These are phyloP conservation scores for Sparassis latifolia DNA, from an alignment of 1,284 basidiomycete species.

Conservation along the genomic window DNA sequence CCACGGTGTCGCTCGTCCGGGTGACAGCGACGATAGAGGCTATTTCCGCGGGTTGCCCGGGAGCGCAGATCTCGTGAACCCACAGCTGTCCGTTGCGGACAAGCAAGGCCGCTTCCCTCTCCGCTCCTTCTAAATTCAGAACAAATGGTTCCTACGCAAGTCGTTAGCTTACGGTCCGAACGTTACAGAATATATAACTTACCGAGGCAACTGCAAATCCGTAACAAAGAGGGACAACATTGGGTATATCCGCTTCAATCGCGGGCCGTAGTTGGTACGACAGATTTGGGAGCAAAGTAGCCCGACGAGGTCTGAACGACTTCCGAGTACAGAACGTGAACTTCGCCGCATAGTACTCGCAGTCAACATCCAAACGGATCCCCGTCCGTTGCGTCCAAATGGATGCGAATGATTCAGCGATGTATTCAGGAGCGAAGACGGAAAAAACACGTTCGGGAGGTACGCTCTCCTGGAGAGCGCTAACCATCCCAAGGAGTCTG, in stretches of 20 bases:
- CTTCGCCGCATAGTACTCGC: slow-evolving; percentile 55
- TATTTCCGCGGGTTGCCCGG: slow-evolving; percentile 28
- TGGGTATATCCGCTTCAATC: slow-evolving; percentile 31
- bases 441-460: slow-evolving; percentile 49
- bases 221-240: slow-evolving; percentile 42
- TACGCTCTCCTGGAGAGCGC: slow-evolving; percentile 15
- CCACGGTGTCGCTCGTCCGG: slow-evolving; percentile 42
- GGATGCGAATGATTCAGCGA: slow-evolving; percentile 42
- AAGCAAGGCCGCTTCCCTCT: slow-evolving; percentile 43
- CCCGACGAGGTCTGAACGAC: slow-evolving; percentile 30
- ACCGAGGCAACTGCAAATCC: slow-evolving; percentile 55
- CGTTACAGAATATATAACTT: slow-evolving; percentile 16
- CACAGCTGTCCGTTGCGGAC: slow-evolving; percentile 47
- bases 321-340: slow-evolving; percentile 46
- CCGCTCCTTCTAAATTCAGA: slow-evolving; percentile 35
- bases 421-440: slow-evolving; percentile 48
- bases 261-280: slow-evolving; percentile 39
- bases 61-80: slow-evolving; percentile 44
- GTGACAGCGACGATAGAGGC: slow-evolving; percentile 64
- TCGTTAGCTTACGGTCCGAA: slow-evolving; percentile 2
- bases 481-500: slow-evolving; percentile 20
- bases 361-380: slow-evolving; percentile 29
- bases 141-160: slow-evolving; percentile 45
- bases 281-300: slow-evolving; percentile 21
- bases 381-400: slow-evolving; percentile 41